These are phyloP conservation scores for Chrysoporthe deuterocubensis DNA, from an alignment of 2,329 filamentous ascomycete genomes.

Conservation along the genomic window DNA sequence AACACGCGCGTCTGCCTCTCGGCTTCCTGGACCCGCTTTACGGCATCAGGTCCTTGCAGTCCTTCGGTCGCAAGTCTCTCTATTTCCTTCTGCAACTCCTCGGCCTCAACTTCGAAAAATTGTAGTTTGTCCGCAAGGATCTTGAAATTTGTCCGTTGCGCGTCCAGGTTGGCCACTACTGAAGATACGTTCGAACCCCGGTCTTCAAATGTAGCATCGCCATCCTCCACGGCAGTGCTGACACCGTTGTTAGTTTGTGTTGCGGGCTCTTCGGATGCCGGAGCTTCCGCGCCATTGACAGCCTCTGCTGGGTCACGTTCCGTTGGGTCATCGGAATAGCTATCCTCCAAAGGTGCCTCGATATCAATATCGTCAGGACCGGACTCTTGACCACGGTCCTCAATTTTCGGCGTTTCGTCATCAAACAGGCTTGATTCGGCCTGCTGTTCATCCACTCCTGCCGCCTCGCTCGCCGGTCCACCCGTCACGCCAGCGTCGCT, in stretches of 20 bases:
- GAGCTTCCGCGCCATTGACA: slow-evolving; percentile 26
- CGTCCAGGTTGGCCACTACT: slow-evolving; percentile 33
- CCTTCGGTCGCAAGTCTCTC: slow-evolving; percentile 31
- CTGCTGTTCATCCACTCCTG: slow-evolving; percentile 12
- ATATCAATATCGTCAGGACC: slow-evolving; percentile 56
- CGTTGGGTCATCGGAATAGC: slow-evolving; percentile 22
- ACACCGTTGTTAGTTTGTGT: slow-evolving; percentile 19
- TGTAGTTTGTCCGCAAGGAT: slow-evolving; percentile 40
- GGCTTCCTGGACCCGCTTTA: slow-evolving; percentile 32
- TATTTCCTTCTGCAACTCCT: slow-evolving; percentile 38
- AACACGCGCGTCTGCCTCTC: slow-evolving; percentile 39
- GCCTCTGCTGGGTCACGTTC: slow-evolving; percentile 24
- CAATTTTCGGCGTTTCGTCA: slow-evolving; percentile 29
- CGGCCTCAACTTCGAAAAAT: slow-evolving; percentile 38
- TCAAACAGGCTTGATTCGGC: slow-evolving; percentile 33
- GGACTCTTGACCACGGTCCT: slow-evolving; percentile 36
- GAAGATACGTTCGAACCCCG: slow-evolving; percentile 26
- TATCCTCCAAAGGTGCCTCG: slow-evolving; percentile 43
- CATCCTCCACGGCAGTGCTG: background rate
- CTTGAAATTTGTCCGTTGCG: slow-evolving; percentile 41
- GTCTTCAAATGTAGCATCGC: background rate
- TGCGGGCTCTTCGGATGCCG: slow-evolving; percentile 24
- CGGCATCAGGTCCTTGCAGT: slow-evolving; percentile 24
- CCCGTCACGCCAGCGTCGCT: slow-evolving; percentile 16
- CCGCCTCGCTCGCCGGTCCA: slow-evolving; percentile 13